Percentiles rank a stretch among this genome's conserved stretches.
Evolutionary conservation across 2,329 filamentous ascomycete species (phyloP).

Genomic region (Sordariomycetes sp.): DNA sequence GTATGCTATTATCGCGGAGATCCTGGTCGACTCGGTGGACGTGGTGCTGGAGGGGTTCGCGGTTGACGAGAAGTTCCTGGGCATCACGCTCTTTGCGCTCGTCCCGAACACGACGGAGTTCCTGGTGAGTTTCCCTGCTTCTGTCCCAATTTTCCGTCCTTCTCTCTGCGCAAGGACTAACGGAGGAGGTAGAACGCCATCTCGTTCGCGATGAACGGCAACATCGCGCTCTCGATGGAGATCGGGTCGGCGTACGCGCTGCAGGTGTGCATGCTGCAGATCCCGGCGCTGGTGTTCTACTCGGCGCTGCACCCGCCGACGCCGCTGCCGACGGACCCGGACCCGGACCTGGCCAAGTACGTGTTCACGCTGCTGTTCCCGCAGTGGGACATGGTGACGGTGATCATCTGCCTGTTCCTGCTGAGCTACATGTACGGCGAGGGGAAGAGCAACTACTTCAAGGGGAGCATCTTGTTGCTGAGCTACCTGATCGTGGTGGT

Average conservation of each 20-base stretch:
- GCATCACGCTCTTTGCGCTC: slow-evolving; percentile 90
- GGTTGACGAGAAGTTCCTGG: slow-evolving; percentile 94
- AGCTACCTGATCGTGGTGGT: slow-evolving; percentile 87
- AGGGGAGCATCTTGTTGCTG: slow-evolving; percentile 87
- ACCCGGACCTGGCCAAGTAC: slow-evolving; percentile 35
- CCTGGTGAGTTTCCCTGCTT: slow-evolving; percentile 47
- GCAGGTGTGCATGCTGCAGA: slow-evolving; percentile 90
- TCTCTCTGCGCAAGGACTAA: slow-evolving; percentile 6
- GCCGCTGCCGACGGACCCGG: slow-evolving; percentile 17
- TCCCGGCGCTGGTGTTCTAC: slow-evolving; percentile 86
- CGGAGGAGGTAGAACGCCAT: slow-evolving; percentile 66
- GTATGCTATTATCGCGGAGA: slow-evolving; percentile 96
- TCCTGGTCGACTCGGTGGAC: slow-evolving; percentile 92
- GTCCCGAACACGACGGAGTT: slow-evolving; percentile 99
- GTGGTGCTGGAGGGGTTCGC: slow-evolving; percentile 84
- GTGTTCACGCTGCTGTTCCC: slow-evolving; percentile 88
- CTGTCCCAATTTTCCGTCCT: neutral
- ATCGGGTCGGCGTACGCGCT: slow-evolving; percentile 95
- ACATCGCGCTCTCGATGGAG: slow-evolving; percentile 97
- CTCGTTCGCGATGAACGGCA: slow-evolving; percentile 98
- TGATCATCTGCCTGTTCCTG: slow-evolving; percentile 91
- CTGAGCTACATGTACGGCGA: slow-evolving; percentile 97
- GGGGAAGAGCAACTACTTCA: slow-evolving; percentile 99
- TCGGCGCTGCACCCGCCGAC: slow-evolving; percentile 59
- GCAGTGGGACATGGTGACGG: slow-evolving; percentile 98